Evolutionary conservation across 257 asterid genomes (phyloP).

Genomic region (Nicotiana otophora): DNA sequence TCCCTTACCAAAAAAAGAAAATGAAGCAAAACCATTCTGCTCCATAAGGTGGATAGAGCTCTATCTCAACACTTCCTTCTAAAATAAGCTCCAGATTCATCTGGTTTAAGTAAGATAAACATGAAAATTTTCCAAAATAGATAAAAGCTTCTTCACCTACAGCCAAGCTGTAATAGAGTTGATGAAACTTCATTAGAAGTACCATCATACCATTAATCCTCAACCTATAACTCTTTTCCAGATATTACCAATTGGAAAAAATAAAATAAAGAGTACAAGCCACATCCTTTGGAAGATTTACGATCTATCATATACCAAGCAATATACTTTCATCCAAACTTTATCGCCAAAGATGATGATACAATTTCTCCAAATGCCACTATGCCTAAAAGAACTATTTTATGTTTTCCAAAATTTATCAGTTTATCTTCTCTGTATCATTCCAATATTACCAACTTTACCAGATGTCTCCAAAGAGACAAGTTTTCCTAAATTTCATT

Average conservation of each 20-base stretch:
- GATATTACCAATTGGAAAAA: not conserved
- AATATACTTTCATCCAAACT: not conserved
- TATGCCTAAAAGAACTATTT: not conserved
- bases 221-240: not conserved
- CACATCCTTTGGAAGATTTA: not conserved
- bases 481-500: not conserved
- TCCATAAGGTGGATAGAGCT: not conserved
- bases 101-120: not conserved
- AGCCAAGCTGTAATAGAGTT: not conserved
- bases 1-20: not conserved
- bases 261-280: not conserved
- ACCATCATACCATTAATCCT: not conserved
- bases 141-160: not conserved
- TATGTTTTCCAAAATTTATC: not conserved
- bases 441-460: not conserved
- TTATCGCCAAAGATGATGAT: not conserved
- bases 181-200: not conserved
- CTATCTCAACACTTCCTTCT: not conserved
- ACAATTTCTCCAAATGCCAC: not conserved
- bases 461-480: not conserved
- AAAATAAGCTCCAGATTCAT: not conserved
- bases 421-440: not conserved
- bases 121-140: not conserved
- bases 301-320: not conserved
- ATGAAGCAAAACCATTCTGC: not conserved